phyloP scores from a whole-genome alignment of 305 asterid species.

The Solanum aculeatissimum region DNA sequence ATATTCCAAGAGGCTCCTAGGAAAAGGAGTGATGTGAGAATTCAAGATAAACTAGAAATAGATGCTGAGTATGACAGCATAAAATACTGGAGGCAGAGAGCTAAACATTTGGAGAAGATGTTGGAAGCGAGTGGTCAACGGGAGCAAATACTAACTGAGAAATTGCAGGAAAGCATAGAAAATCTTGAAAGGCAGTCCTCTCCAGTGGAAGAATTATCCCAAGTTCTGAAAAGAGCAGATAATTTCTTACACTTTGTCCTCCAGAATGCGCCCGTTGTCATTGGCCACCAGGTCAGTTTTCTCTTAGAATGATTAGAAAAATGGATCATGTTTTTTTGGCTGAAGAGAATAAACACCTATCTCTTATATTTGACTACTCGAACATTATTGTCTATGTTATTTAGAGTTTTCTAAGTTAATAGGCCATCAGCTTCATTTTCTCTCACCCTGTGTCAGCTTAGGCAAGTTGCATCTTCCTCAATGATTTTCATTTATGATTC shows the following conservation, averaged over 20 bases:
- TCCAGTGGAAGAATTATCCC: constrained; percentile 75
- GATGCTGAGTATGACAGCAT: constrained; percentile 66
- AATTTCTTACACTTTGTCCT: constrained; percentile 85
- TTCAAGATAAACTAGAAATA: constrained; percentile 35
- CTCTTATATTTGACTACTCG: neutral
- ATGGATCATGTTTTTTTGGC: neutral
- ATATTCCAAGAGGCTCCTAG: constrained; percentile 44
- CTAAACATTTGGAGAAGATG: constrained; percentile 52
- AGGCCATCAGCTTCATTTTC: neutral
- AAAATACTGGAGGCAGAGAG: constrained; percentile 63
- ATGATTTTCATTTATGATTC: no score
- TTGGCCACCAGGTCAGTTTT: constrained; percentile 74
- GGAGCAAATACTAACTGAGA: constrained; percentile 50
- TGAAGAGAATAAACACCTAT: neutral
- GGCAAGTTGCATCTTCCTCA: neutral
- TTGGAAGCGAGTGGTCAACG: constrained; percentile 51
- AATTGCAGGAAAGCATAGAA: constrained; percentile 73
- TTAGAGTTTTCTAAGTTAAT: neutral
- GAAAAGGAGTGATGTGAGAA: constrained; percentile 31
- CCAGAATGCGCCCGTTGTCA: constrained; percentile 90
- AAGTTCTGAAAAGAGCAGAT: constrained; percentile 71
- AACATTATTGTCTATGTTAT: neutral
- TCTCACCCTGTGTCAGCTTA: no score
- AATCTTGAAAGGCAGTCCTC: constrained; percentile 72
- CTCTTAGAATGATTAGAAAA: neutral